Base-by-base conservation (phyloP, 1,284 basidiomycete species). In the Apiotrichum gracile region DNA sequence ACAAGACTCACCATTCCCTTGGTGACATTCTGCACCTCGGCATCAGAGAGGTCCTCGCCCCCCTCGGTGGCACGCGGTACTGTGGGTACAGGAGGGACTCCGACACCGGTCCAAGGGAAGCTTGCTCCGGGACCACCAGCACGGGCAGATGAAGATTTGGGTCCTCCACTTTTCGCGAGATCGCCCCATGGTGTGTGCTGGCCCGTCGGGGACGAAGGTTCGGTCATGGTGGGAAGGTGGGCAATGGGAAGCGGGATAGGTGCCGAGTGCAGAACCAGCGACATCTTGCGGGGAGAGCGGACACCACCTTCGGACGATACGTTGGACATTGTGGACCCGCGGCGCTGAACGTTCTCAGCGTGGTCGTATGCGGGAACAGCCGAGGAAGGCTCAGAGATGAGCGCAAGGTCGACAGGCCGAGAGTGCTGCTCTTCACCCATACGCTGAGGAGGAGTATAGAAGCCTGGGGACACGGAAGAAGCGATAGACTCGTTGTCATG, bases 231-330 rank as follows among this genome's bases (percentile, higher is more conserved):
- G 2, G 74, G 74, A 19, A 75, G 60, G 48, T 72, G 70, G 41
- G 71, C 69, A 51, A 76, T 76, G 1, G 73, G 74, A 22, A 62
- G 70, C 7, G 74, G 74, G 64, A 73, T 70, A 3, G 74, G 74
- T 5, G 74, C 68, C 6, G 64, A 65, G 14, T 65, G 64, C n/a
- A 74, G 66, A n/a, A 73, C 52, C 0, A 47, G 41, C 3, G 52
- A 40, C 24, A 54, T 25, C 35, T 53, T 47, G n/a, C 54, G 51
- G 0, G 52, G 56, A 4, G 56, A 57, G 33, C 38, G 37, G 26
- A n/a, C 9, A 40, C 49, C 9, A 26, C 45, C 17, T 2, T 14
- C 25, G 9, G 43, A 45, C n/a, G n/a, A n/a, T 12, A 13, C 2
- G 19, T 13, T 33, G n/a, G 43, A 34, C 29, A 31, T 24, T 9